Conservation (phyloP, 192 early-diverging fungal genomes). For the Podila clonocystis region DNA sequence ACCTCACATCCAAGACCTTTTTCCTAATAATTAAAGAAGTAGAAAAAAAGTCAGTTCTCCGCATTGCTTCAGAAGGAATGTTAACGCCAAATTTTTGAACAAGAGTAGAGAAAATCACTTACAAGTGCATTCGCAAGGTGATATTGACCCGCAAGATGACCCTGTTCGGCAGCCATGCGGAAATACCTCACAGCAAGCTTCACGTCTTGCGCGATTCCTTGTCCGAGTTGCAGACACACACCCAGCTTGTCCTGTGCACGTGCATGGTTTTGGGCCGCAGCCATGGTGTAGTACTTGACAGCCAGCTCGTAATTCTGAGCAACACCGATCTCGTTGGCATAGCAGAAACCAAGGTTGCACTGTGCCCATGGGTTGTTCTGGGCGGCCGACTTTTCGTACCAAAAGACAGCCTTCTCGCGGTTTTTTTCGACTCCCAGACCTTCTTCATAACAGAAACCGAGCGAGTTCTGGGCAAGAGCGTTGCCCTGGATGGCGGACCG, state of each 20-base stretch:
- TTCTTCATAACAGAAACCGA: conserved; percentile 81
- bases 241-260: conserved; percentile 78
- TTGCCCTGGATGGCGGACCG: conserved; percentile 69
- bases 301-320: conserved; percentile 65
- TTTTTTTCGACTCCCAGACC: conserved; percentile 68
- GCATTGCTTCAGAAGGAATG: not conserved
- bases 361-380: conserved; percentile 81
- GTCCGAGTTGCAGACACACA: conserved; percentile 68
- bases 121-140: conserved; percentile 59
- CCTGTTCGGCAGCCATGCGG: conserved; percentile 61
- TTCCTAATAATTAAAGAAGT: conserved; percentile 18
- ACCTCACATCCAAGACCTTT: conserved; percentile 54
- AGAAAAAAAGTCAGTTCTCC: not conserved
- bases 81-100: not conserved
- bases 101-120: conserved; percentile 6
- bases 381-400: conserved; percentile 68
- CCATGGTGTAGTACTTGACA: conserved; percentile 72
- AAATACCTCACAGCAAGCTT: conserved; percentile 60
- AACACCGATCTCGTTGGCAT: conserved; percentile 76
- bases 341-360: conserved; percentile 77
- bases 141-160: conserved; percentile 59
- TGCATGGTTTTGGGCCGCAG: conserved; percentile 71
- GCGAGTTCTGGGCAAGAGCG: conserved; percentile 77
- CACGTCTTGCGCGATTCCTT: conserved; percentile 60
- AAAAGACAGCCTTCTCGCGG: conserved; percentile 61